phyloP scores from a whole-genome alignment of 805 yeast species.

The Spathaspora hagerdaliae region DNA sequence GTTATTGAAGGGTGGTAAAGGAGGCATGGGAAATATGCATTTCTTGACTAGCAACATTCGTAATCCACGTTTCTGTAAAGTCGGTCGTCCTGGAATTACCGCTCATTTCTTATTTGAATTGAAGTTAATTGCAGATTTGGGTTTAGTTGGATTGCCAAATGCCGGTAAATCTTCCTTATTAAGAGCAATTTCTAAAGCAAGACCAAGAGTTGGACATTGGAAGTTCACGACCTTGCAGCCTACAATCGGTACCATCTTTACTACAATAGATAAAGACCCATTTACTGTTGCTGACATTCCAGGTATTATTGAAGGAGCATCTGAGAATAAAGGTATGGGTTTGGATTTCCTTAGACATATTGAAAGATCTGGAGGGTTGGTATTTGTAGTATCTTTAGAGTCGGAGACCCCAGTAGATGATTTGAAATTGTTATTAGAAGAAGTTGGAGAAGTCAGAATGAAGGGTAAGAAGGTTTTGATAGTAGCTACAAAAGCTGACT shows the following conservation, averaged over 20 bases:
- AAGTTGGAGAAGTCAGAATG: constrained; percentile 65
- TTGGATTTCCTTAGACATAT: constrained; percentile 87
- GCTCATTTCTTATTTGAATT: constrained; percentile 74
- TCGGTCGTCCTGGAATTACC: constrained; percentile 68
- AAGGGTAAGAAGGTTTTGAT: constrained; percentile 61
- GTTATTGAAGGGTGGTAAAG: constrained; percentile 79
- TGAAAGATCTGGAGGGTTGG: constrained; percentile 86
- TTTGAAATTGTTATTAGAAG: constrained; percentile 56
- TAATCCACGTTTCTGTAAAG: constrained; percentile 84
- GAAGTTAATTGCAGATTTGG: constrained; percentile 86
- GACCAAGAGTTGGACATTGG: constrained; percentile 94
- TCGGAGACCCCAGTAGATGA: constrained; percentile 63
- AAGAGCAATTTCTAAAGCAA: constrained; percentile 82
- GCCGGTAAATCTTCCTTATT: constrained; percentile 93
- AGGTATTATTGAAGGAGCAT: constrained; percentile 88
- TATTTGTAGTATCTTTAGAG: constrained; percentile 80
- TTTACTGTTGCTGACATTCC: constrained; percentile 98
- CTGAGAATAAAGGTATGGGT: constrained; percentile 86
- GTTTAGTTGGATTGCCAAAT: constrained; percentile 92
- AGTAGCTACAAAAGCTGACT: constrained; percentile 93
- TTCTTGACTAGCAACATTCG: constrained; percentile 79
- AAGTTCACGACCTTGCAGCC: constrained; percentile 94
- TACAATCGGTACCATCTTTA: constrained; percentile 78
- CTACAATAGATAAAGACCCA: constrained; percentile 58
- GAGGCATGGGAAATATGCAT: constrained; percentile 97